These are phyloP conservation scores for Stygiomarasmius scandens DNA, from an alignment of 1,284 basidiomycete genomes.

Conservation along the genomic window DNA sequence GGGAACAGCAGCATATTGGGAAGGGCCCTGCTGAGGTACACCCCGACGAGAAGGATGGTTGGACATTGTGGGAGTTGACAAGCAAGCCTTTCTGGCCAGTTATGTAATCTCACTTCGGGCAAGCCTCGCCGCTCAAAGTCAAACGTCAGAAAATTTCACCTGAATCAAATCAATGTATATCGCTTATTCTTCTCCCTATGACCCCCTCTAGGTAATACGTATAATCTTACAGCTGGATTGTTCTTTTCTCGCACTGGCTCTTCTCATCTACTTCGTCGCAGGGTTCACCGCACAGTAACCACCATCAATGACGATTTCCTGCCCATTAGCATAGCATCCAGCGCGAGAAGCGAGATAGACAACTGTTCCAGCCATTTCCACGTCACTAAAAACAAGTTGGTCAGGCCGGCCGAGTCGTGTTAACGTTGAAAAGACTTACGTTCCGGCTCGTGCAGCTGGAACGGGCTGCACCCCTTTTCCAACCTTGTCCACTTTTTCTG, in stretches of 20 bases:
- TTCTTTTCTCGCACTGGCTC: too few relatives aligned
- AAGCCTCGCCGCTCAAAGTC: not conserved
- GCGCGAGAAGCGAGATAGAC: conserved; percentile 73
- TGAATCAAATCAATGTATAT: too few relatives aligned
- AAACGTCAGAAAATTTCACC: not conserved
- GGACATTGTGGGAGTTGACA: conserved; percentile 30
- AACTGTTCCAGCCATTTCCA: conserved; percentile 75
- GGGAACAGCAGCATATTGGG: conserved; percentile 24
- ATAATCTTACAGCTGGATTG: too few relatives aligned
- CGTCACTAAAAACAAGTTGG: conserved; percentile 41
- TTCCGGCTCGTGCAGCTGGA: conserved; percentile 65
- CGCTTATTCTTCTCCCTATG: too few relatives aligned
- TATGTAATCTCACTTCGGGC: not conserved
- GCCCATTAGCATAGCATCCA: conserved; percentile 73
- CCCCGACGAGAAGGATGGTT: conserved; percentile 39
- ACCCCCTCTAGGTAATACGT: too few relatives aligned
- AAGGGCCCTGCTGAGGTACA: conserved; percentile 26
- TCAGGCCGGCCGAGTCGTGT: not conserved
- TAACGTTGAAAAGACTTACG: conserved; percentile 47
- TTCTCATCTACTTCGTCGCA: conserved; percentile 24
- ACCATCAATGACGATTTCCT: conserved; percentile 75
- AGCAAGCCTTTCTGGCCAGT: not conserved
- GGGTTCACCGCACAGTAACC: conserved; percentile 77
- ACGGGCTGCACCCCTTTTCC: conserved; percentile 59
- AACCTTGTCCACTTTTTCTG: conserved; percentile 54